Percentiles rank a stretch among this genome's conserved stretches.
Conservation (phyloP, 306 rosid species). For the Acmispon strigosus region DNA sequence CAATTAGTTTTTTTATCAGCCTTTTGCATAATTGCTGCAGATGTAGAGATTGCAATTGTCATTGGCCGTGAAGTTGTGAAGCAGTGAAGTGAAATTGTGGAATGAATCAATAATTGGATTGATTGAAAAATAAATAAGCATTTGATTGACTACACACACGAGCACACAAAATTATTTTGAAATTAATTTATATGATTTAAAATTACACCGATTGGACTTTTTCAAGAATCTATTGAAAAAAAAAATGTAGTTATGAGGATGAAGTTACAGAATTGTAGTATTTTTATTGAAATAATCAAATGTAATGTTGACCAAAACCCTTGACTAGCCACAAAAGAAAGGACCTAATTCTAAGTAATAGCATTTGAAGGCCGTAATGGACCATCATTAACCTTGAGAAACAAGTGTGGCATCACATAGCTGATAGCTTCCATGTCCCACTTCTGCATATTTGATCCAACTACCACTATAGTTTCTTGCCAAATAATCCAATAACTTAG, state of each 20-base stretch:
- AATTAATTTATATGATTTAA: too few relatives aligned
- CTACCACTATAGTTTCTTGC: not conserved
- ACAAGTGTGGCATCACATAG: not conserved
- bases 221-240: not conserved
- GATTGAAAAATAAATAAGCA: too few relatives aligned
- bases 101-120: too few relatives aligned
- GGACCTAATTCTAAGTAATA: too few relatives aligned
- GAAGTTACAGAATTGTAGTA: not conserved
- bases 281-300: not conserved
- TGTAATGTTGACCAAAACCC: not conserved
- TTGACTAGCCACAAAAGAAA: not conserved
- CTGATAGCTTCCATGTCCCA: conserved; percentile 39
- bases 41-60: too few relatives aligned
- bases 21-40: too few relatives aligned
- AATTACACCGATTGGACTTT: too few relatives aligned
- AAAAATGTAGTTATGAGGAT: not conserved
- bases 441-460: conserved; percentile 18
- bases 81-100: too few relatives aligned
- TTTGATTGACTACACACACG: too few relatives aligned
- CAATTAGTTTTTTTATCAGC: too few relatives aligned
- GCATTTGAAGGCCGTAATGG: not conserved
- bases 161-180: not conserved
- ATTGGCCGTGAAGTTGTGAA: too few relatives aligned
- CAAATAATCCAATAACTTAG: conserved; percentile 12
- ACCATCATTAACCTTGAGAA: not conserved